phyloP scores from a whole-genome alignment of 177 flowering plant species.

The Tripterygium wilfordii region DNA sequence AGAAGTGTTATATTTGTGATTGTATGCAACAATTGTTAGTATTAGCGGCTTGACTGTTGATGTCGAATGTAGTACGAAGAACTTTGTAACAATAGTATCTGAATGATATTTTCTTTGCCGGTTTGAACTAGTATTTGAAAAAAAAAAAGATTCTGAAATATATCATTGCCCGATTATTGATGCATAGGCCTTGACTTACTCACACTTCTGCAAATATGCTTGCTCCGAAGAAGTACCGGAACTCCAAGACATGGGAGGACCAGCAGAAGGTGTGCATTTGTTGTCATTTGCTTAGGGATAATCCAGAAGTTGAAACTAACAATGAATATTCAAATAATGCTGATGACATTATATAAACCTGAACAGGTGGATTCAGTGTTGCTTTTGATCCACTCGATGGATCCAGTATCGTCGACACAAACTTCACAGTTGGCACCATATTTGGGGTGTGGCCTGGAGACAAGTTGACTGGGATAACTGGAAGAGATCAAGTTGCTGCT shows the following conservation, averaged over 20 bases:
- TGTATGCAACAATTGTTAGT: too few species aligned
- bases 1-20: too few species aligned
- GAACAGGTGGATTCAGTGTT: slow-evolving; percentile 93
- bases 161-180: too few species aligned
- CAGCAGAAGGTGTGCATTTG: slow-evolving; percentile 60
- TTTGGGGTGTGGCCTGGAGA: slow-evolving; percentile 99
- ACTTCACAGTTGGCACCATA: slow-evolving; percentile 96
- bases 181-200: slow-evolving; percentile 76
- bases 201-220: slow-evolving; percentile 95
- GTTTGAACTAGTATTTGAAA: too few species aligned
- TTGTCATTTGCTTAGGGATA: neutral
- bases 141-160: too few species aligned
- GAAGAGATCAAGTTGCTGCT: slow-evolving; percentile 93
- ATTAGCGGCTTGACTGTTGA: too few species aligned
- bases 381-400: slow-evolving; percentile 99
- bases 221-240: slow-evolving; percentile 99
- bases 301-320: neutral
- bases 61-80: too few species aligned
- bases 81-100: too few species aligned
- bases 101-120: too few species aligned
- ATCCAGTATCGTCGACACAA: slow-evolving; percentile 95
- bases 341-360: neutral
- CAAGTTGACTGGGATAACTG: slow-evolving; percentile 80
- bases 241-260: slow-evolving; percentile 99
- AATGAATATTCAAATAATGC: neutral